phyloP scores from a whole-genome alignment of 768 basidiomycete species.

The Fomitopsis serialis region DNA sequence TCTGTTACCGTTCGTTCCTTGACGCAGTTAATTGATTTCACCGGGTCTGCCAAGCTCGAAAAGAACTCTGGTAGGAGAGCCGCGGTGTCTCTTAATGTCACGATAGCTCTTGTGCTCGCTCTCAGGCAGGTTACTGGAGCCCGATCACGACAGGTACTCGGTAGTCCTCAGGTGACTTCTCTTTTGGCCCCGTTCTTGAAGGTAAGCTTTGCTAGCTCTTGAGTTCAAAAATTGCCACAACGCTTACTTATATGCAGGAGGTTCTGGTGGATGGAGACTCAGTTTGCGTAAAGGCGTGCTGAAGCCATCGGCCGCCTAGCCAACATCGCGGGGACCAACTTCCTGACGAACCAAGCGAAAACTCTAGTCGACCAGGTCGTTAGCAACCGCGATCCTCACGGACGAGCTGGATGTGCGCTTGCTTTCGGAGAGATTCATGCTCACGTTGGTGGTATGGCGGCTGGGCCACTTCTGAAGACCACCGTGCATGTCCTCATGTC shows the following conservation, averaged over 20 bases:
- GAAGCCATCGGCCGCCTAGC: constrained; percentile 88
- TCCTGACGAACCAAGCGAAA: constrained; percentile 84
- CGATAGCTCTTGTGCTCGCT: constrained; percentile 66
- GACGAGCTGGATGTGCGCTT: constrained; percentile 88
- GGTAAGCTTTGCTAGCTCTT: constrained; percentile 35
- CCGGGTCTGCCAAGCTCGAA: constrained; percentile 75
- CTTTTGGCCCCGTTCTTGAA: constrained; percentile 70
- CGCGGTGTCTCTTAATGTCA: constrained; percentile 77
- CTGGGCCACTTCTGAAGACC: constrained; percentile 90
- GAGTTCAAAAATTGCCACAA: neutral
- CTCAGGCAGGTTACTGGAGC: constrained; percentile 51
- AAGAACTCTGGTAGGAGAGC: constrained; percentile 83
- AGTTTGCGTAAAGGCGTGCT: constrained; percentile 72
- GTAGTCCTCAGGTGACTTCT: constrained; percentile 54
- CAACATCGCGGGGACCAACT: constrained; percentile 74
- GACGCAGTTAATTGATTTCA: constrained; percentile 55
- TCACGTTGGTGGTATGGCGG: constrained; percentile 91
- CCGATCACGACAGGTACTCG: constrained; percentile 57
- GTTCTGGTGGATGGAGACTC: constrained; percentile 77
- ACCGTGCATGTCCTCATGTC: constrained; percentile 95
- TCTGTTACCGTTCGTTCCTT: constrained; percentile 48
- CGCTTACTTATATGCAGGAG: constrained; percentile 41
- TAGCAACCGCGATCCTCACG: constrained; percentile 87
- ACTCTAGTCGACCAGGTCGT: constrained; percentile 91
- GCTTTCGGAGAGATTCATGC: constrained; percentile 91